phyloP scores from a whole-genome alignment of 345 rosid species.

The Gossypium thurberi region DNA sequence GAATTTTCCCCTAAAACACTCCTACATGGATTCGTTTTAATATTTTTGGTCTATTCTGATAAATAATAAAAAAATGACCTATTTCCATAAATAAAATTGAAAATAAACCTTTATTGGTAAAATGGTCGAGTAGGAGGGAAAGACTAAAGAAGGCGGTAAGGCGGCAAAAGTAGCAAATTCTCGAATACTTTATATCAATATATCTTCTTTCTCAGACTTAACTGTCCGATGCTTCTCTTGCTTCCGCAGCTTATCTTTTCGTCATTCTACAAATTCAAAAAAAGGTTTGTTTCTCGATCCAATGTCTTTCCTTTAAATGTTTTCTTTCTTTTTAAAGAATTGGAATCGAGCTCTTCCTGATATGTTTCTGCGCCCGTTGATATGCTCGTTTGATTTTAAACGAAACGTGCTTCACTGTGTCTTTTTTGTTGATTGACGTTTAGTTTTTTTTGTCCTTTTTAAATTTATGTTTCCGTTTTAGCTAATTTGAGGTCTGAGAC shows the following conservation, averaged over 20 bases:
- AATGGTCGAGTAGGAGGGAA: constrained; percentile 7
- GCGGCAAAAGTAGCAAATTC: constrained; percentile 5
- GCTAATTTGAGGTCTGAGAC: neutral
- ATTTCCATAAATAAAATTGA: no score
- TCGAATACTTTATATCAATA: neutral
- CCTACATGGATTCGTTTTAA: no score
- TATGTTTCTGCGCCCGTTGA: neutral
- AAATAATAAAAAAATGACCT: no score
- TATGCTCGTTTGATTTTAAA: neutral
- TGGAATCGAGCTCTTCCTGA: neutral
- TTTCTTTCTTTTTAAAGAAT: neutral
- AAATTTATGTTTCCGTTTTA: neutral
- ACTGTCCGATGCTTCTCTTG: neutral
- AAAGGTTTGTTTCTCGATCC: constrained; percentile 1
- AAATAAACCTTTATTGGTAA: no score
- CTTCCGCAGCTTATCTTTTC: neutral
- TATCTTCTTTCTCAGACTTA: neutral
- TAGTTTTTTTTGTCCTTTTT: neutral
- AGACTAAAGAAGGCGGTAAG: constrained; percentile 7
- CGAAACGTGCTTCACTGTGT: neutral
- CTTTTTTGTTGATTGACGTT: neutral
- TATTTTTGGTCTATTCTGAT: no score
- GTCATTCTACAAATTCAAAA: neutral
- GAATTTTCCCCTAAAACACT: no score
- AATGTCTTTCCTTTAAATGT: neutral